Base-by-base conservation (phyloP, 1,284 basidiomycete genomes). In the Termitomyces sp. region DNA sequence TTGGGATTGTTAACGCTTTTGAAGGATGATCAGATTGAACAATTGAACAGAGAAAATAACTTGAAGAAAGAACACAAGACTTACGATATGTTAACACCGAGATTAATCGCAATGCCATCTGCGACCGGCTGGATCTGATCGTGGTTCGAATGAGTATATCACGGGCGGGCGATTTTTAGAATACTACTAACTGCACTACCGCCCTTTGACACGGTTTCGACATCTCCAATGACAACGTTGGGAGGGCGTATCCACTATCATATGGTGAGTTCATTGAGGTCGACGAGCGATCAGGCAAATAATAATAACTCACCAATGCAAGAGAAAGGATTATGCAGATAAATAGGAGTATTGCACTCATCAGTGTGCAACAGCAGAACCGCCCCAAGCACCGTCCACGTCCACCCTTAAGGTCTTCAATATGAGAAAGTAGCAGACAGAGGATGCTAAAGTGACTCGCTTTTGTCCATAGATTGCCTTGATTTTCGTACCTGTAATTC, bases 1-100 rank as follows among this genome's bases (percentile, higher is more conserved):
- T 94, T 93, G 31, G 91, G 93, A 65, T 95, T 95, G 60, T 75
- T 71, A 53, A 93, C 88, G 45, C 89, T 93, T 61, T 2, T 21
- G 18, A 57, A 26, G 18, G 60, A 31, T 19, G 38, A 52, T 49
- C 24, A 31, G 21, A n/a, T 24, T 10, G 11, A 31, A 26, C n/a
- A n/a, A n/a, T n/a, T n/a, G n/a, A n/a, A n/a, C n/a, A n/a, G 33
- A 24, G 16, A 46, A 21, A 7, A 14, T 28, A 30, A 19, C 9
- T 24, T 34, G 33, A 11, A 24, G 33, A 11, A 24, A 37, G 49
- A 9, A 33, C 50, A 53, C 16, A 18, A 24, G 18, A 70, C 84
- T 62, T 67, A 87, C 84, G 77, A 75, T 58, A 93, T 84, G 54
- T 81, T 79, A 19, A 93, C 72, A 48, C 76, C 79, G 48, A 93